Conservation (phyloP, 73 alveolate genomes). For the Symbiodinium pilosum region DNA sequence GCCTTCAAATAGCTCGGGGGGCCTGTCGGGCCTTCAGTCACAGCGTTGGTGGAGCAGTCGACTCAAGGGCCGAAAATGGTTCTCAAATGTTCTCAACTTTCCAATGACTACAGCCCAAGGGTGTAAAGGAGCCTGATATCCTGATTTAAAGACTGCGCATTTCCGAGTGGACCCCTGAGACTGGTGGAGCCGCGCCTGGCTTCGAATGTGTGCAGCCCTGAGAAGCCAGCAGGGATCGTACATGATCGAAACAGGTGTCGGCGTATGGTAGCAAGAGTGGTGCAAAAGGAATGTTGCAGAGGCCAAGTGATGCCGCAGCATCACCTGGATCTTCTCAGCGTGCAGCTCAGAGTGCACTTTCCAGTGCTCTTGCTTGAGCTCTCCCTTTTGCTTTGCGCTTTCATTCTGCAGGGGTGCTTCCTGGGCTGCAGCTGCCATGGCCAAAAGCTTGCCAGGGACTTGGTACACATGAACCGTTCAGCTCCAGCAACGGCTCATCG, state of each 20-base stretch:
- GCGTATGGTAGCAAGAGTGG: no score
- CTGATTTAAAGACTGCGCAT: no score
- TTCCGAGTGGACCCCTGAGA: neutral
- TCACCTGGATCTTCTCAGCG: neutral
- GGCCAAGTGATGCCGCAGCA: neutral
- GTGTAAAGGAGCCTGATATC: no score
- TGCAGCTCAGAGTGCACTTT: neutral
- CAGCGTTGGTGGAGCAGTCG: no score
- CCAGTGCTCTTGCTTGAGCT: neutral
- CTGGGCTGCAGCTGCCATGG: neutral
- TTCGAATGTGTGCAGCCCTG: neutral
- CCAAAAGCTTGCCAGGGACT: neutral
- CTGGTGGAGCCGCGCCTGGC: neutral
- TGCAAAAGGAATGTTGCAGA: no score
- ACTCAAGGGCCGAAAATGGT: no score
- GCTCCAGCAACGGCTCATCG: neutral
- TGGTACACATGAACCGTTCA: neutral
- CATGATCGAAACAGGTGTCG: neutral
- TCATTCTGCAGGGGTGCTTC: slow-evolving; percentile 3
- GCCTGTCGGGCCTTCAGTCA: neutral
- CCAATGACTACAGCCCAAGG: no score
- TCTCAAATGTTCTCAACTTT: no score
- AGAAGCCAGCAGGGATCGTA: neutral
- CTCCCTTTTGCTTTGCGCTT: neutral
- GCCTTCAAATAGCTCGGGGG: neutral